Evolutionary conservation across 176 grass and related monocot genomes (phyloP).

Genomic region (Metroxylon sagu): DNA sequence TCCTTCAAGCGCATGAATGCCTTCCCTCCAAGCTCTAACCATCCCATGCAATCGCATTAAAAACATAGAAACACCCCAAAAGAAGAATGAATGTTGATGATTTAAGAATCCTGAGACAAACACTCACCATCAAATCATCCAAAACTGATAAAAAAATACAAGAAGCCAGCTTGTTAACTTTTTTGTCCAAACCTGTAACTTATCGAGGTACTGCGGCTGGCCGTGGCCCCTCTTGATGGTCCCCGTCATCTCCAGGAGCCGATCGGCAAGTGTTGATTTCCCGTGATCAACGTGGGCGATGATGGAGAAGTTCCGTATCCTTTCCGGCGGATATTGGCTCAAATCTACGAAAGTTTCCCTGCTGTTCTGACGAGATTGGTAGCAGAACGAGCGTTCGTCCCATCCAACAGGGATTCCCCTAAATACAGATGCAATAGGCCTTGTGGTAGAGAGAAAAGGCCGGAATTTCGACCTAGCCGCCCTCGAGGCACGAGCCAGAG

Average conservation of each 20-base stretch:
- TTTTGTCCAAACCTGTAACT: constrained; percentile 49
- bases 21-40: too few species aligned
- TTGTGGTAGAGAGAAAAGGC: background rate
- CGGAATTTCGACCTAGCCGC: constrained; percentile 17
- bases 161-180: background rate
- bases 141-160: too few species aligned
- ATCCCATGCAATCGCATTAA: too few species aligned
- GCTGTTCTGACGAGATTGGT: constrained; percentile 2
- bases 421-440: constrained; percentile 15
- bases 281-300: constrained; percentile 88
- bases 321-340: constrained; percentile 60
- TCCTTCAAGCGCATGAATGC: too few species aligned
- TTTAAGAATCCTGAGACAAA: too few species aligned
- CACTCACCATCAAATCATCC: too few species aligned
- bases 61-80: too few species aligned
- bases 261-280: constrained; percentile 81
- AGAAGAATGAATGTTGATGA: too few species aligned
- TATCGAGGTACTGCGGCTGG: constrained; percentile 86
- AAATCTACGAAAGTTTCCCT: constrained; percentile 37
- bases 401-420: constrained; percentile 6
- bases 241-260: constrained; percentile 77
- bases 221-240: constrained; percentile 87
- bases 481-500: constrained; percentile 5
- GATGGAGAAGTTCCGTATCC: constrained; percentile 85
- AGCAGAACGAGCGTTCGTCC: constrained; percentile 9